These are phyloP conservation scores for Trypanosoma grayi DNA, from an alignment of 208 protist genomes.

Conservation along the genomic window DNA sequence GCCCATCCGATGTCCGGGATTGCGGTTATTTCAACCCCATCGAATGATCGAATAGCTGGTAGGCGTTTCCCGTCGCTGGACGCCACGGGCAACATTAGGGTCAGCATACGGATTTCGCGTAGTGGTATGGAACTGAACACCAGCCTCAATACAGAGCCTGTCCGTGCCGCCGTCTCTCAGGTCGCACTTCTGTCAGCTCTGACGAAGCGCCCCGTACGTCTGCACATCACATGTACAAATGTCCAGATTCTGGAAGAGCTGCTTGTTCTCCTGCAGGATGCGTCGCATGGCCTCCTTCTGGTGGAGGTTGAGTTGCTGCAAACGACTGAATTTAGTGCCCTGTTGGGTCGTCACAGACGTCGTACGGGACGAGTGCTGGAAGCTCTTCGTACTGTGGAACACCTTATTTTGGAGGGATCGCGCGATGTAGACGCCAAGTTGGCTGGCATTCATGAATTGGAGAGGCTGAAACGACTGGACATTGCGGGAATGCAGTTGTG, in stretches of 20 bases:
- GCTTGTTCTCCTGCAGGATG: constrained; percentile 4
- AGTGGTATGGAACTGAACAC: constrained; percentile 2
- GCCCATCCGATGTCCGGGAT: constrained; percentile 9
- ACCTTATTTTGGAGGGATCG: constrained; percentile 25
- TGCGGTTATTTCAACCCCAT: constrained; percentile 1
- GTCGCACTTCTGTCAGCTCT: background rate
- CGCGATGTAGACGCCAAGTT: constrained; percentile 23
- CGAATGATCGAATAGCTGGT: background rate
- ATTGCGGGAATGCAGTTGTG: constrained; percentile 19
- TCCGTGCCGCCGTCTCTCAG: background rate
- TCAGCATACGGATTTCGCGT: background rate
- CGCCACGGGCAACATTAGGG: background rate
- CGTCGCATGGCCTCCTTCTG: background rate
- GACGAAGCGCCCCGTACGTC: background rate
- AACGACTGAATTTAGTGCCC: constrained; percentile 6
- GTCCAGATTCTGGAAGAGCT: background rate
- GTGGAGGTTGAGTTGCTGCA: constrained; percentile 8
- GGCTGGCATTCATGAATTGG: constrained; percentile 27
- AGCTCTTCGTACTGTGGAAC: constrained; percentile 5
- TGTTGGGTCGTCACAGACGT: constrained; percentile 7
- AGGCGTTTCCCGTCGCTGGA: constrained; percentile 2
- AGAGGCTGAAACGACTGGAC: constrained; percentile 25
- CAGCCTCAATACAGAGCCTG: background rate
- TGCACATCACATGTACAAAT: background rate
- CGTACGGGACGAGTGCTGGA: constrained; percentile 1